Conservation (phyloP, 179 eudicot species). For the Heliamphora pulchella region DNA sequence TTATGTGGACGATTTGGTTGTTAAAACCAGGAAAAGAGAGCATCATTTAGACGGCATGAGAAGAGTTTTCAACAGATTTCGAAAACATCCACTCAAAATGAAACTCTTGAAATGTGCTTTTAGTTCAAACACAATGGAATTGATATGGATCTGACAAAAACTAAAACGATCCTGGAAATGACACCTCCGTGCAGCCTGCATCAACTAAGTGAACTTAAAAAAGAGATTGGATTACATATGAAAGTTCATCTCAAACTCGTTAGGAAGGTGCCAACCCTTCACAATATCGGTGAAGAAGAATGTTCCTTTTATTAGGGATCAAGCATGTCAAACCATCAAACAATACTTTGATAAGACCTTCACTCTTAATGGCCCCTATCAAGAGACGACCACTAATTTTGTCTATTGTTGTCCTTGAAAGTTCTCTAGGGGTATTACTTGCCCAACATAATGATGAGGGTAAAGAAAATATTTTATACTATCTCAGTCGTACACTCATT, state of each 20-base stretch:
- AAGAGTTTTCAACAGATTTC: too few relatives aligned
- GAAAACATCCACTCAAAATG: too few relatives aligned
- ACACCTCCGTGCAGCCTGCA: too few relatives aligned
- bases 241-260: conserved; percentile 9
- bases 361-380: neutral
- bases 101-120: too few relatives aligned
- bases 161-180: too few relatives aligned
- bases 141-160: too few relatives aligned
- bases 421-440: neutral
- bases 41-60: too few relatives aligned
- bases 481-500: neutral
- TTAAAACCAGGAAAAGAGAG: too few relatives aligned
- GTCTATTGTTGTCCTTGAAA: neutral
- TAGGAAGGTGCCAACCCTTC: neutral
- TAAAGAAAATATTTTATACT: neutral
- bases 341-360: neutral
- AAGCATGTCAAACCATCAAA: neutral
- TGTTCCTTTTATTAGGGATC: neutral
- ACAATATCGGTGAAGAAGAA: neutral
- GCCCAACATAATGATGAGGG: neutral
- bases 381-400: neutral
- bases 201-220: too few relatives aligned
- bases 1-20: too few relatives aligned
- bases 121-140: too few relatives aligned
- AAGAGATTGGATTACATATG: too few relatives aligned